These are phyloP conservation scores for Pachysolen tannophilus DNA, from an alignment of 805 yeast genomes.

Conservation along the genomic window DNA sequence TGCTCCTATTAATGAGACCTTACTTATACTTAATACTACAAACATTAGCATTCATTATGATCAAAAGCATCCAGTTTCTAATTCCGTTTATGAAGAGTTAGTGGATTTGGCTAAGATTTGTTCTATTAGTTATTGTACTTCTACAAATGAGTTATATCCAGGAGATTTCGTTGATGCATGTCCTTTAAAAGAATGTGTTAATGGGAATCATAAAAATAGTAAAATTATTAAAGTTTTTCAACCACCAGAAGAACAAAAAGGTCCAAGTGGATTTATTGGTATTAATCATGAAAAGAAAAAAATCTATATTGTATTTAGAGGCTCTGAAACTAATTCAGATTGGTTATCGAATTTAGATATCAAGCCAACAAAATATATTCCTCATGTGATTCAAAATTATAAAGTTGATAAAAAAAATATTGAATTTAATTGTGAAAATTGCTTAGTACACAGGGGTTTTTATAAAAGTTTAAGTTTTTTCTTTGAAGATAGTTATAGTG, in stretches of 20 bases:
- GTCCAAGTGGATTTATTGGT: conserved; percentile 49
- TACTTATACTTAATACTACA: no score
- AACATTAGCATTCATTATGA: no score
- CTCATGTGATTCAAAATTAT: conserved; percentile 15
- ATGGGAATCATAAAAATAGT: conserved; percentile 18
- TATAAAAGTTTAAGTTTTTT: background rate
- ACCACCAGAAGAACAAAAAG: conserved; percentile 33
- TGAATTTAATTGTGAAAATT: background rate
- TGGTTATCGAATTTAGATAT: conserved; percentile 53
- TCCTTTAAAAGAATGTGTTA: conserved; percentile 23
- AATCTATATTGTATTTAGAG: conserved; percentile 50
- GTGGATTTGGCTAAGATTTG: conserved; percentile 23
- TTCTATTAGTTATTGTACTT: conserved; percentile 27
- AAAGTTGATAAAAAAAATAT: background rate
- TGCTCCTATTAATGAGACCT: no score
- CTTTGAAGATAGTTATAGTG: background rate
- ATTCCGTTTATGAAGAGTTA: conserved; percentile 20
- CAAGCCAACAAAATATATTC: conserved; percentile 37
- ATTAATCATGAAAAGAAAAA: conserved; percentile 35
- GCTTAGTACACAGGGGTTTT: background rate
- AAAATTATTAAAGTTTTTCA: conserved; percentile 31
- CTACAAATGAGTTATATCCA: conserved; percentile 12
- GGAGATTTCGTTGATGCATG: conserved; percentile 25
- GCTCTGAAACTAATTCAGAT: conserved; percentile 55
- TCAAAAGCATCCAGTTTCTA: no score